phyloP scores from a whole-genome alignment of 163 green algal species.

The Scenedesmus sp. region DNA sequence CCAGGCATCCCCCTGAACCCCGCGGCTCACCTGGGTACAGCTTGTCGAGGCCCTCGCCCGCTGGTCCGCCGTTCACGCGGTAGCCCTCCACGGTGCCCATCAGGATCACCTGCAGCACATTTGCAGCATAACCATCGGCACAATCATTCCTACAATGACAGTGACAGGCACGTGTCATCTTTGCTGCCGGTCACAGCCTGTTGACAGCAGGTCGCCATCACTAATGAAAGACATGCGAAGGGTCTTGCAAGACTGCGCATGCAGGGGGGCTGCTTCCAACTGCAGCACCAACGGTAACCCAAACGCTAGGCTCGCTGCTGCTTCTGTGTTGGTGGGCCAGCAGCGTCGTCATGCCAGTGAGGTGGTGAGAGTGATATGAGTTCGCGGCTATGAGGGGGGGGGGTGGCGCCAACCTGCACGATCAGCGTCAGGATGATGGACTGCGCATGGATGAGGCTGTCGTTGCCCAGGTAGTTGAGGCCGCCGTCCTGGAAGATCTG shows the following conservation, averaged over 20 bases:
- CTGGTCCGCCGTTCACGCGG: slow-evolving; percentile 81
- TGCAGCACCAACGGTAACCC: too few relatives aligned
- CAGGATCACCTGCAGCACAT: slow-evolving; percentile 79
- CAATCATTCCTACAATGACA: too few relatives aligned
- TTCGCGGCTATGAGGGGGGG: too few relatives aligned
- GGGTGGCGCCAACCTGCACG: slow-evolving; percentile 74
- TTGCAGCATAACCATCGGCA: not conserved
- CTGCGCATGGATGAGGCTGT: slow-evolving; percentile 88
- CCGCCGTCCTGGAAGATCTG: slow-evolving; percentile 92
- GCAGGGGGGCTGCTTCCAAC: too few relatives aligned
- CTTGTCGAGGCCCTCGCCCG: slow-evolving; percentile 74
- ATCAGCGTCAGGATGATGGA: slow-evolving; percentile 84
- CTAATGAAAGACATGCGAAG: too few relatives aligned
- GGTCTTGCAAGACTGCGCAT: too few relatives aligned
- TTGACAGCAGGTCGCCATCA: not conserved
- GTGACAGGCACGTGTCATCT: too few relatives aligned
- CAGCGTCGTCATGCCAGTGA: too few relatives aligned
- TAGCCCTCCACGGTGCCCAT: slow-evolving; percentile 91
- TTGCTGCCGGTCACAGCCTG: not conserved
- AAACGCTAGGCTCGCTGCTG: too few relatives aligned
- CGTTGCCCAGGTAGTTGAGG: slow-evolving; percentile 92
- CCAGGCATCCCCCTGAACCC: too few relatives aligned
- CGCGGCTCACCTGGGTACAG: slow-evolving; percentile 78
- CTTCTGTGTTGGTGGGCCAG: too few relatives aligned
- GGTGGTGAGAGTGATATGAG: too few relatives aligned